Base-by-base conservation (phyloP, 2,329 filamentous ascomycete species). In the Fusarium succisae region DNA sequence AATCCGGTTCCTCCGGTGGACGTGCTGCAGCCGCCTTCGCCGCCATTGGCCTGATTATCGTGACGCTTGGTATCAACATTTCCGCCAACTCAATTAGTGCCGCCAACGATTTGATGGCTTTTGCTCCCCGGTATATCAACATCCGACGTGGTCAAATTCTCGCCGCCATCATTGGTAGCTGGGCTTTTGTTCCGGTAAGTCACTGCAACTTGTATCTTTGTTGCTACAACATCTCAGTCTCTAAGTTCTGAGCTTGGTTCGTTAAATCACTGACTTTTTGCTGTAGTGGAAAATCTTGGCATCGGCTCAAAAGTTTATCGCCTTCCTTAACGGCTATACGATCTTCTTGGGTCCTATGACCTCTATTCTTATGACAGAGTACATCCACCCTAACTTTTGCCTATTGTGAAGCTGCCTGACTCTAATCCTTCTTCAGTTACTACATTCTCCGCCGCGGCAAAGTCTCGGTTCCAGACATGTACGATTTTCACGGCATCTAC, bases 11-110 rank as follows among this genome's bases (percentile, higher is more conserved):
- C 8, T 26, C 30, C 1, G 60, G 60, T n/a, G 60, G 60, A 5
- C 60, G 60, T n/a, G 51, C 60, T 47, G 60, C 60, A 48, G 60
- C 60, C 41, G 60, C 60, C 22, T 63, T 63, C 22, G 60, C 24
- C 35, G 60, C 60, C 12, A 63, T 63, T 10, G 60, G 60, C n/a
- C 35, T 63, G 32, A 14, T 63, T 1, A 58, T 63, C 11, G 60
- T 63, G 10, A 63, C 60, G 6, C 60, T 63, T 6, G 60, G 60
- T 48, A 63, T 63, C 4, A 63, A 63, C 22, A 63, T 63, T 15
- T 63, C 60, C 14, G 60, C 60, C 60, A 63, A 63, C 51, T 63
- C 60, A 9, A 63, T 63, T 26, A 63, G 60, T 58, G 51, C 60
- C n/a, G 60, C 60, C 20, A 63, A 63, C 8, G 60, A 63, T 47